Conservation (phyloP, 495 filamentous ascomycete genomes). For the Gamarada debralockiae region DNA sequence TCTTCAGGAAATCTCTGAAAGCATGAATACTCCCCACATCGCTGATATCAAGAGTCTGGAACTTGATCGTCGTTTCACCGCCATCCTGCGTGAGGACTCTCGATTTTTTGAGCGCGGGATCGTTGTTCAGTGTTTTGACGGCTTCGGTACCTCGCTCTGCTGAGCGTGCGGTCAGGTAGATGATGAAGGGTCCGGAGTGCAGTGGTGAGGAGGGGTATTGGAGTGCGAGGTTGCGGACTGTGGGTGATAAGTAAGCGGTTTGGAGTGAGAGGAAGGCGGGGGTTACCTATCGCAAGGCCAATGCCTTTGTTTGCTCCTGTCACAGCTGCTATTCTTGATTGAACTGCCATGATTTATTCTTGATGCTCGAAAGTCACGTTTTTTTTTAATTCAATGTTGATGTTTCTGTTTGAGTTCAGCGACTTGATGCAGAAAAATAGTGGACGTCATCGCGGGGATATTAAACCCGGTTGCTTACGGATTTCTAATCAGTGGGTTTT, state of each 20-base stretch:
- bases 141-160: conserved; percentile 36
- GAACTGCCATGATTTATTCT: conserved; percentile 5
- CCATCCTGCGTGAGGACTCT: conserved; percentile 38
- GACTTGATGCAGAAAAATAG: too few relatives aligned
- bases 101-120: conserved; percentile 36
- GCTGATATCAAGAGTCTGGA: conserved; percentile 39
- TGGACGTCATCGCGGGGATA: too few relatives aligned
- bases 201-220: conserved; percentile 43
- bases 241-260: neutral
- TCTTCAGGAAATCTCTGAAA: conserved; percentile 36
- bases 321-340: conserved; percentile 31
- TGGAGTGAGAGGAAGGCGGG: neutral
- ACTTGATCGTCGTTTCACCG: conserved; percentile 38
- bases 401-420: too few relatives aligned
- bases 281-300: conserved; percentile 26
- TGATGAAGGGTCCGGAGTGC: conserved; percentile 39
- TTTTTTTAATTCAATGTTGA: too few relatives aligned
- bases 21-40: conserved; percentile 34
- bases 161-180: conserved; percentile 49
- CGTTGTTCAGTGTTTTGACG: conserved; percentile 31
- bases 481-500: too few relatives aligned
- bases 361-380: too few relatives aligned
- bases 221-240: conserved; percentile 27
- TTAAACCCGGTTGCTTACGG: too few relatives aligned
- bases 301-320: conserved; percentile 42